These are phyloP conservation scores for Chaetomium globosum DNA, from an alignment of 2,329 filamentous ascomycete species.

Conservation along the genomic window DNA sequence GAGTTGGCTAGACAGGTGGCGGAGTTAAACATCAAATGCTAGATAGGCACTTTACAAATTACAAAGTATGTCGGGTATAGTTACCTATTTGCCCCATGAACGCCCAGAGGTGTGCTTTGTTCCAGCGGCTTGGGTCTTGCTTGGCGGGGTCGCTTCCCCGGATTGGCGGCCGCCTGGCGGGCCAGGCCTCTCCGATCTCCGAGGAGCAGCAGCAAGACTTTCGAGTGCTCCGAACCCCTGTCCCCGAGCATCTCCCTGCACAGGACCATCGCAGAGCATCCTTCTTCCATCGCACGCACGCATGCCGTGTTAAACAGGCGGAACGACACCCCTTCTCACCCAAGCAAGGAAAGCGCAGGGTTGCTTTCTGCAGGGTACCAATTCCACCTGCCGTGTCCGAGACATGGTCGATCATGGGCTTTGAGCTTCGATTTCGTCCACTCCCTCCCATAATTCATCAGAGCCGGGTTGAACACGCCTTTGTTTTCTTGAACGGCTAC, in stretches of 20 bases:
- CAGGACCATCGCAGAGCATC: neutral
- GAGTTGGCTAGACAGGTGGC: too few species aligned
- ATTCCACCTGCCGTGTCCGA: neutral
- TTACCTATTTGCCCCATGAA: too few species aligned
- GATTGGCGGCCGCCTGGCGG: constrained; percentile 21
- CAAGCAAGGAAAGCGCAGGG: neutral
- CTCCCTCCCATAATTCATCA: constrained; percentile 22
- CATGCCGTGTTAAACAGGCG: neutral
- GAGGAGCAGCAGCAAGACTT: constrained; percentile 2
- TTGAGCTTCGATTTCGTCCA: constrained; percentile 25
- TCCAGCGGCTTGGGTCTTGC: constrained; percentile 18
- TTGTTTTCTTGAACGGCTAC: neutral
- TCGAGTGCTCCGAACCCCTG: constrained; percentile 8
- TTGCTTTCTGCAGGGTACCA: neutral
- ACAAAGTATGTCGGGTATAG: too few species aligned
- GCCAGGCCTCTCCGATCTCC: constrained; percentile 8
- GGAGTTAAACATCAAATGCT: too few species aligned
- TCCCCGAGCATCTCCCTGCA: neutral
- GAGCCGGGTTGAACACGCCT: constrained; percentile 10
- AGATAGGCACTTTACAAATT: too few species aligned
- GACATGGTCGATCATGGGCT: constrained; percentile 34
- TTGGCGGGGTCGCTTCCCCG: constrained; percentile 27
- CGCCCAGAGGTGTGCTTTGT: neutral
- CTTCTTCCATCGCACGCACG: too few species aligned
- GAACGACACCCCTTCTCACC: neutral